Percentiles rank a stretch among this genome's conserved stretches.
Evolutionary conservation across 169 alveolate genomes (phyloP).

Genomic region (Theileria sp.): DNA sequence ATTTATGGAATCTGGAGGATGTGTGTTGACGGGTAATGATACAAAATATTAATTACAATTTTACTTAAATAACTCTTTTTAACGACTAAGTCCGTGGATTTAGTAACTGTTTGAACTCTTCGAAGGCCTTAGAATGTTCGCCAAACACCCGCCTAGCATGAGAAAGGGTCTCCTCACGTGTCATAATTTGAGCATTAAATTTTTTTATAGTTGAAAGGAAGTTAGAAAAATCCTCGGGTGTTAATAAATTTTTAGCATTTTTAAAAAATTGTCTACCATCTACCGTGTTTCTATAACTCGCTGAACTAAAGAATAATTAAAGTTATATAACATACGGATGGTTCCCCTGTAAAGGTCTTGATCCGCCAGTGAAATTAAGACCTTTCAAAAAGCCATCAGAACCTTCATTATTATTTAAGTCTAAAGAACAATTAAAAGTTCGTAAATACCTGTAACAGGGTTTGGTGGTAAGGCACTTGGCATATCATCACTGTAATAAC

Average conservation of each 20-base stretch:
- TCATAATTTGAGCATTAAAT: slow-evolving; percentile 81
- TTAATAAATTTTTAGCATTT: slow-evolving; percentile 73
- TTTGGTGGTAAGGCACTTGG: slow-evolving; percentile 43
- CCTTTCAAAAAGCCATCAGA: slow-evolving; percentile 19
- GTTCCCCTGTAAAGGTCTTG: not conserved
- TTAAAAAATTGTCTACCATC: slow-evolving; percentile 66
- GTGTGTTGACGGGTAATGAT: not conserved
- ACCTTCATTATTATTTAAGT: slow-evolving; percentile 23
- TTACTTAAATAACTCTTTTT: not conserved
- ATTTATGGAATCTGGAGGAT: not conserved
- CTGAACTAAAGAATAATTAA: slow-evolving; percentile 5
- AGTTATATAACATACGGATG: not conserved
- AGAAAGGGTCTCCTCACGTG: slow-evolving; percentile 76
- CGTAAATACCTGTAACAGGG: slow-evolving; percentile 30
- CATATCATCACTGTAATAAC: slow-evolving; percentile 41
- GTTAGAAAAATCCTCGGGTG: slow-evolving; percentile 75
- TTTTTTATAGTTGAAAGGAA: slow-evolving; percentile 80
- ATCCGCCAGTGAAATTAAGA: not conserved
- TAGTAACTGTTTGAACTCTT: slow-evolving; percentile 54
- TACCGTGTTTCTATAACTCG: slow-evolving; percentile 30
- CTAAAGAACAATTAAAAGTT: not conserved
- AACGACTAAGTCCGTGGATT: not conserved
- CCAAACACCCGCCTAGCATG: slow-evolving; percentile 70
- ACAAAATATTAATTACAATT: not conserved
- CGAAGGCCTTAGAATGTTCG: slow-evolving; percentile 31